Percentiles rank a stretch among this genome's conserved stretches.
Evolutionary conservation across 768 basidiomycete species (phyloP).

Genomic region (Leccinum fibrillosum): DNA sequence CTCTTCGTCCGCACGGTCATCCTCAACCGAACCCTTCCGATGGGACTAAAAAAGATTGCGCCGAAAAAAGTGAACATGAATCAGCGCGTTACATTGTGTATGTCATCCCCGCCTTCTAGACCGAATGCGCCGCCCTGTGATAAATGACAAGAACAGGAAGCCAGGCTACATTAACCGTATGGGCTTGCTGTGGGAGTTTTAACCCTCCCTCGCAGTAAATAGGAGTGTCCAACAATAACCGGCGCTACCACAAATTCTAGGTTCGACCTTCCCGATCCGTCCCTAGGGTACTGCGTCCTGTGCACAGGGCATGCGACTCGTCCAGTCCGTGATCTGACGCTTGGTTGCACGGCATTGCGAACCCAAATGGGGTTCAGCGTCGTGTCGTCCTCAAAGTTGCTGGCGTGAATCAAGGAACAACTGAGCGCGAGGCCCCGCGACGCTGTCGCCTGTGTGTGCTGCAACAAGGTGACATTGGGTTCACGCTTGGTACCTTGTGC

Average conservation of each 20-base stretch:
- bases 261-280: conserved; percentile 14
- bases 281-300: conserved; percentile 8
- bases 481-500: conserved; percentile 10
- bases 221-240: conserved; percentile 14
- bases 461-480: conserved; percentile 11
- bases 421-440: neutral
- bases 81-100: conserved; percentile 11
- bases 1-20: conserved; percentile 5
- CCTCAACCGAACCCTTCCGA: conserved; percentile 12
- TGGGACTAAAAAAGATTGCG: conserved; percentile 3
- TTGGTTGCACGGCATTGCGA: conserved; percentile 10
- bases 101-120: conserved; percentile 16
- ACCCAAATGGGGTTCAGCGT: conserved; percentile 9
- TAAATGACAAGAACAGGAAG: conserved; percentile 7
- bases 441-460: conserved; percentile 2
- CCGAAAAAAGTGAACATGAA: conserved; percentile 9
- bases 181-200: conserved; percentile 16
- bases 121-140: conserved; percentile 6
- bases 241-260: conserved; percentile 9
- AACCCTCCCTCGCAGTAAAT: conserved; percentile 3
- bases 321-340: conserved; percentile 1
- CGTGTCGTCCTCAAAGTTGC: conserved; percentile 8
- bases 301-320: neutral
- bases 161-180: conserved; percentile 11
- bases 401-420: conserved; percentile 11